phyloP scores from a whole-genome alignment of 768 basidiomycete genomes.

The Amylocystis lapponica region DNA sequence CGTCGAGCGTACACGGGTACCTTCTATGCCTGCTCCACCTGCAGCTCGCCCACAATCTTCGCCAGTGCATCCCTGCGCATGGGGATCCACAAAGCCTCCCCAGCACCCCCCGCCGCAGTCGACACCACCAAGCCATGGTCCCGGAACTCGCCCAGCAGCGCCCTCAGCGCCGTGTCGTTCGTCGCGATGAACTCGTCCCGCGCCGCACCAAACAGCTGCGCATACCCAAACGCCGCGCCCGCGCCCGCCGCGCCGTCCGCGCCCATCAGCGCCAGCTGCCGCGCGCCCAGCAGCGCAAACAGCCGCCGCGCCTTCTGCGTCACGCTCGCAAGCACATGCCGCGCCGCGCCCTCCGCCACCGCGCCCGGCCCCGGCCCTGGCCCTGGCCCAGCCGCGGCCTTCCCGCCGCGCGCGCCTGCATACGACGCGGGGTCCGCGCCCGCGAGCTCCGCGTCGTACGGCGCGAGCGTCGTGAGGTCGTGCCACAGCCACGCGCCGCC shows the following conservation, averaged over 20 bases:
- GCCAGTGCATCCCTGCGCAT: constrained; percentile 56
- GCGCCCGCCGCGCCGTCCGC: constrained; percentile 31
- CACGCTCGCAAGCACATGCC: constrained; percentile 82
- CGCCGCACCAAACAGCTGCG: constrained; percentile 66
- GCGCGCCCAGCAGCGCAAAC: constrained; percentile 63
- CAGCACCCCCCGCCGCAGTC: constrained; percentile 36
- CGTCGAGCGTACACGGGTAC: not conserved
- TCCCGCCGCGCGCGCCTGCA: constrained; percentile 28
- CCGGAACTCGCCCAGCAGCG: constrained; percentile 82
- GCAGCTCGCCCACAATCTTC: constrained; percentile 12
- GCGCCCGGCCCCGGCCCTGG: constrained; percentile 30
- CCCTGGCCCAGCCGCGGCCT: constrained; percentile 25
- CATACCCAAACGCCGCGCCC: constrained; percentile 55
- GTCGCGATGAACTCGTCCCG: constrained; percentile 84
- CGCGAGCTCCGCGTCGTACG: constrained; percentile 76
- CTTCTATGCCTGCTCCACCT: not conserved
- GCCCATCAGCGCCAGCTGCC: constrained; percentile 56
- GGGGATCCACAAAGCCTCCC: constrained; percentile 82
- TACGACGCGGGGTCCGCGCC: constrained; percentile 58
- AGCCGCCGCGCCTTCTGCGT: constrained; percentile 82
- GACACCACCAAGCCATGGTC: constrained; percentile 84
- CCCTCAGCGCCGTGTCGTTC: constrained; percentile 77
- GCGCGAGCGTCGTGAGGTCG: constrained; percentile 78
- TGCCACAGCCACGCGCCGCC: constrained; percentile 84
- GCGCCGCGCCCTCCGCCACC: constrained; percentile 72